Percentiles rank a stretch among this genome's conserved stretches.
phyloP scores from a whole-genome alignment of 2,329 filamentous ascomycete genomes.

The Eurotiales sp. region DNA sequence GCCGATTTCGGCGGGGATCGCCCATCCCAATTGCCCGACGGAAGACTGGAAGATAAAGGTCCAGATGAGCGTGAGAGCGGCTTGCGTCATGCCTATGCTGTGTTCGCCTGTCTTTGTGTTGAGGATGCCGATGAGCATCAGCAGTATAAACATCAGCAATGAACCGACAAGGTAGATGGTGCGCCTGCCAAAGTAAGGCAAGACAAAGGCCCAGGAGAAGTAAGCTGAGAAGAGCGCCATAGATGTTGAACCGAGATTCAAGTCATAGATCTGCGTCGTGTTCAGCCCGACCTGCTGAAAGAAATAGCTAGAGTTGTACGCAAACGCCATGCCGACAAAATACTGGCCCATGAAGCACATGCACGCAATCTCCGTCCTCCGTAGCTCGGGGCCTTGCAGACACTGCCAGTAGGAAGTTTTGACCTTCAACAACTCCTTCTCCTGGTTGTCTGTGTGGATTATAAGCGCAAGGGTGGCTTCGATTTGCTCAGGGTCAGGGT shows the following conservation, averaged over 20 bases:
- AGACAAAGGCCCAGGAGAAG: slow-evolving; percentile 25
- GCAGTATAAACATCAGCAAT: slow-evolving; percentile 25
- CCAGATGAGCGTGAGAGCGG: slow-evolving; percentile 35
- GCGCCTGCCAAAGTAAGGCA: slow-evolving; percentile 29
- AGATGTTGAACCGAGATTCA: slow-evolving; percentile 32
- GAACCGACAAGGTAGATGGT: slow-evolving; percentile 29
- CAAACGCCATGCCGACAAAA: slow-evolving; percentile 40
- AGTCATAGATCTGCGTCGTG: slow-evolving; percentile 29
- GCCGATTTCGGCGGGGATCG: slow-evolving; percentile 44
- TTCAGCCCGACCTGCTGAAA: slow-evolving; percentile 36
- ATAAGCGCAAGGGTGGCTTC: slow-evolving; percentile 69
- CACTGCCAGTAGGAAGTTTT: slow-evolving; percentile 64
- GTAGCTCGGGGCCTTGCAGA: slow-evolving; percentile 36
- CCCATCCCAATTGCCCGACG: slow-evolving; percentile 42
- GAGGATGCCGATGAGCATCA: slow-evolving; percentile 35
- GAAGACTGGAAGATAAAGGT: slow-evolving; percentile 38
- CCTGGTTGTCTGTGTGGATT: slow-evolving; percentile 81
- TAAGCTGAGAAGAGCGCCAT: slow-evolving; percentile 33
- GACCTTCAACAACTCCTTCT: slow-evolving; percentile 45
- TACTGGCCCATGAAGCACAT: slow-evolving; percentile 44
- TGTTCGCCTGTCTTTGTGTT: slow-evolving; percentile 39
- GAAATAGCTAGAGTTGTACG: slow-evolving; percentile 53
- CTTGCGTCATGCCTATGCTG: slow-evolving; percentile 31
- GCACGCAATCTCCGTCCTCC: slow-evolving; percentile 38
- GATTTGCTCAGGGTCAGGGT: neutral